Evolutionary conservation across 208 protist species (phyloP).

Genomic region (Leishmania amazonensis): DNA sequence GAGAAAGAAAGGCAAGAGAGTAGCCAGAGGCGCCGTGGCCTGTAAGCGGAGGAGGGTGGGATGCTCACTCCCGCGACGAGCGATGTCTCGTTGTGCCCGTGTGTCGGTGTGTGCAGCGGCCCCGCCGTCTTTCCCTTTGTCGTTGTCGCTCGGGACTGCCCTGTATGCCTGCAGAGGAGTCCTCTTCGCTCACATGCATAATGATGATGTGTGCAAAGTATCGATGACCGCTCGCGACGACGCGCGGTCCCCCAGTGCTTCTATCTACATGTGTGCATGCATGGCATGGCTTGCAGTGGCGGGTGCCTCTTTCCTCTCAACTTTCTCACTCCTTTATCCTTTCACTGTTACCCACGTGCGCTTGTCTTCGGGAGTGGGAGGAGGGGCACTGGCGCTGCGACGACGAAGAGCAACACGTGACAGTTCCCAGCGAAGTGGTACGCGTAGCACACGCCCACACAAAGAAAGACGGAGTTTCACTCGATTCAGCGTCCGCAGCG

Average conservation of each 20-base stretch:
- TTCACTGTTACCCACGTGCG: not conserved
- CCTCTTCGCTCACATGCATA: not conserved
- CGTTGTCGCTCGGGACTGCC: not conserved
- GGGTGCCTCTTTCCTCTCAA: not conserved
- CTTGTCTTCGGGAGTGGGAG: not conserved
- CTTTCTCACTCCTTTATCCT: constrained; percentile 2
- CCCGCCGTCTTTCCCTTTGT: not conserved
- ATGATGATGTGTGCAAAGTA: not conserved
- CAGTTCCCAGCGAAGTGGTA: not conserved
- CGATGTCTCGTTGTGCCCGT: not conserved
- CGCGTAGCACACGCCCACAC: not conserved
- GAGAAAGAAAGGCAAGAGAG: not conserved
- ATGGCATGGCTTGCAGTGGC: constrained; percentile 8
- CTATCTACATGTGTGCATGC: not conserved
- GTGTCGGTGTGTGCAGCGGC: not conserved
- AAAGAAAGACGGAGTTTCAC: not conserved
- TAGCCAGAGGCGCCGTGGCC: not conserved
- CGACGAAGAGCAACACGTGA: not conserved
- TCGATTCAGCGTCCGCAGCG: not conserved
- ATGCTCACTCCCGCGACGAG: not conserved
- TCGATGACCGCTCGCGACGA: not conserved
- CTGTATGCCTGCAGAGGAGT: not conserved
- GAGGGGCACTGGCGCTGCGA: not conserved
- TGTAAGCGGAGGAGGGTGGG: not conserved
- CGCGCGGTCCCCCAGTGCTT: not conserved